Conservation (phyloP, 495 filamentous ascomycete genomes). For the Penicillium flavigenum region DNA sequence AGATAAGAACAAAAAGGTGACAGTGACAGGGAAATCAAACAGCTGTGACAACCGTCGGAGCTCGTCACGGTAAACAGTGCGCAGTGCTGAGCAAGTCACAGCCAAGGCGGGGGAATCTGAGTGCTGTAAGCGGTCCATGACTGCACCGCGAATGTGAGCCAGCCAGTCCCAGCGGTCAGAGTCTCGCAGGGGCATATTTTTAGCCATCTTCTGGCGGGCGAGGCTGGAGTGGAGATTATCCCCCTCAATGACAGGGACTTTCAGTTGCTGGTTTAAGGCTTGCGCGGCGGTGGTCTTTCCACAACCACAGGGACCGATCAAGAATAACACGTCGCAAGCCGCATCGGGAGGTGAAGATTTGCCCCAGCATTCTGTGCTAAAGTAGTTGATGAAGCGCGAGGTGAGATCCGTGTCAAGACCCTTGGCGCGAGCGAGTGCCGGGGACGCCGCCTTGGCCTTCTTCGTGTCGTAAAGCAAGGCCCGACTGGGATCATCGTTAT, state of each 20-base stretch:
- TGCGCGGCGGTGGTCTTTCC: conserved; percentile 26
- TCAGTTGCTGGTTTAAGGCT: conserved; percentile 10
- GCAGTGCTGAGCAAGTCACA: conserved; percentile 28
- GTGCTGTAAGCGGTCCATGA: conserved; percentile 25
- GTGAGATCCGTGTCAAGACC: conserved; percentile 4
- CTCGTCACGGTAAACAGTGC: conserved; percentile 24
- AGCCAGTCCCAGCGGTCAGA: conserved; percentile 30
- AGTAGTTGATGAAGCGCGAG: conserved; percentile 19
- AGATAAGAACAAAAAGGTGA: conserved; percentile 16
- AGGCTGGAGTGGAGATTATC: conserved; percentile 27
- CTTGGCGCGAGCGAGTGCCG: conserved; percentile 14
- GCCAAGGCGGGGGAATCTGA: conserved; percentile 11
- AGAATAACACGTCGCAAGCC: conserved; percentile 21
- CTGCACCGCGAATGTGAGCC: conserved; percentile 26
- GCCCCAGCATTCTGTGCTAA: conserved; percentile 21
- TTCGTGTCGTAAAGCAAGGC: conserved; percentile 30
- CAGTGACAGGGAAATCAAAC: conserved; percentile 25
- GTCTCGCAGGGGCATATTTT: conserved; percentile 22
- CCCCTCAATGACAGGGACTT: conserved; percentile 26
- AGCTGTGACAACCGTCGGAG: conserved; percentile 20
- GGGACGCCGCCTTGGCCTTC: conserved; percentile 19
- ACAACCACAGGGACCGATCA: conserved; percentile 27
- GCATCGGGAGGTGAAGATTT: neutral
- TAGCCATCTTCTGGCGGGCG: conserved; percentile 23
- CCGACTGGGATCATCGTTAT: conserved; percentile 29